Percentiles rank a stretch among this genome's conserved stretches.
phyloP scores from a whole-genome alignment of 2,329 filamentous ascomycete genomes.

The Trichophaea hybrida region DNA sequence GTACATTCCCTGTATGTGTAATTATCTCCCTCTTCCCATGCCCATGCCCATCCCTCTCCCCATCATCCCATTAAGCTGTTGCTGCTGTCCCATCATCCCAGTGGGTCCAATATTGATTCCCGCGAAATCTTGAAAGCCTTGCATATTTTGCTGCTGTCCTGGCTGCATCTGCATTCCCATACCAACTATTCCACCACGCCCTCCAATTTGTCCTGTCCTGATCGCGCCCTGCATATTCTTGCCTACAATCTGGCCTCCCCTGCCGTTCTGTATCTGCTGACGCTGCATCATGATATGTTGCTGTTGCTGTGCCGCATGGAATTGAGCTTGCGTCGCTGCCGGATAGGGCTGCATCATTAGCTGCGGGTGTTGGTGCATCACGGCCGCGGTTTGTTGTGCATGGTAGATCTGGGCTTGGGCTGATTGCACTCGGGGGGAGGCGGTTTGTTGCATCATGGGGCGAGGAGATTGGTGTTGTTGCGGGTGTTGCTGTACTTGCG shows the following conservation, averaged over 20 bases:
- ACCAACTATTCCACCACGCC: neutral
- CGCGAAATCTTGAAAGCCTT: neutral
- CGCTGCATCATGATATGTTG: conserved; percentile 4
- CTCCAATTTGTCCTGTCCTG: neutral
- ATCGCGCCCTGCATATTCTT: neutral
- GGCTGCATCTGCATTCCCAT: neutral
- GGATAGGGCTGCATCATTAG: neutral
- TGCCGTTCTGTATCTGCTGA: conserved; percentile 5
- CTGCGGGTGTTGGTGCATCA: conserved; percentile 7
- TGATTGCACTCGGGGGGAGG: neutral
- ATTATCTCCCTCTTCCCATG: neutral
- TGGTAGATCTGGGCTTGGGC: neutral
- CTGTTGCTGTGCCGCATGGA: conserved; percentile 1
- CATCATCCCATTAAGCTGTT: neutral
- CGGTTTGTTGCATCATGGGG: neutral
- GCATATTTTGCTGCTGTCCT: neutral
- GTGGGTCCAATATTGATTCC: neutral
- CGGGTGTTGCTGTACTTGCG: neutral
- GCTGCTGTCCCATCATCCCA: neutral
- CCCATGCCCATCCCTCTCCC: neutral
- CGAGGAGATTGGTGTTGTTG: neutral
- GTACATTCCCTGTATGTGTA: neutral
- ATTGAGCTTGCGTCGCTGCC: neutral
- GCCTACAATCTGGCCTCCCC: neutral
- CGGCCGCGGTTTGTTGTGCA: conserved; percentile 5